Conservation (phyloP, 805 yeast genomes). For the Wickerhamiella nectarea region DNA sequence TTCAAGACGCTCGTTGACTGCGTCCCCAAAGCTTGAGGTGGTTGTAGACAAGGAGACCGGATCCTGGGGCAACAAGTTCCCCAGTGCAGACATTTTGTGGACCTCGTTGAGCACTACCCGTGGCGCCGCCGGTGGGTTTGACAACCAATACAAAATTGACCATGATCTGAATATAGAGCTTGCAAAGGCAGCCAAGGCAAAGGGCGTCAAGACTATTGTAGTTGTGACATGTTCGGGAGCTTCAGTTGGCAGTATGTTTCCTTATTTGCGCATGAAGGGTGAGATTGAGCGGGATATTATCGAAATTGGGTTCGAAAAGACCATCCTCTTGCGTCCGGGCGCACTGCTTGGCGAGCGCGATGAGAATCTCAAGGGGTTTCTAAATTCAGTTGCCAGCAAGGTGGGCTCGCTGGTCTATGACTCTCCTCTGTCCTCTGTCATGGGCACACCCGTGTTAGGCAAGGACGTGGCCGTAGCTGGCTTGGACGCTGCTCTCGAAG, state of each 20-base stretch:
- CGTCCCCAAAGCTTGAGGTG: conserved; percentile 24
- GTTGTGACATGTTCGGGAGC: conserved; percentile 61
- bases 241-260: conserved; percentile 37
- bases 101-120: conserved; percentile 68
- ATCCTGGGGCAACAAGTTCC: conserved; percentile 37
- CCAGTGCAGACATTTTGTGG: conserved; percentile 34
- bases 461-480: conserved; percentile 54
- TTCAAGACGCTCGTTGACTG: conserved; percentile 19
- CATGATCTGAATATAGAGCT: conserved; percentile 53
- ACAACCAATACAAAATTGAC: conserved; percentile 57
- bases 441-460: conserved; percentile 40
- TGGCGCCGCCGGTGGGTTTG: conserved; percentile 59
- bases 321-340: conserved; percentile 72
- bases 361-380: conserved; percentile 11
- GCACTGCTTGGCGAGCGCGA: conserved; percentile 50
- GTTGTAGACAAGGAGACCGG: conserved; percentile 34
- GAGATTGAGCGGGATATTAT: conserved; percentile 55
- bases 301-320: conserved; percentile 50
- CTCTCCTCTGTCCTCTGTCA: conserved; percentile 22
- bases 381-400: conserved; percentile 26
- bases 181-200: conserved; percentile 60
- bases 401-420: conserved; percentile 25
- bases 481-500: conserved; percentile 29
- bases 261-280: conserved; percentile 60
- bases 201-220: conserved; percentile 55